A percentile compares a stretch with the other conserved stretches of the same genome.
Evolutionary conservation across 2,329 filamentous ascomycete genomes (phyloP).

Genomic region (Calonectria pseudoturangicola): DNA sequence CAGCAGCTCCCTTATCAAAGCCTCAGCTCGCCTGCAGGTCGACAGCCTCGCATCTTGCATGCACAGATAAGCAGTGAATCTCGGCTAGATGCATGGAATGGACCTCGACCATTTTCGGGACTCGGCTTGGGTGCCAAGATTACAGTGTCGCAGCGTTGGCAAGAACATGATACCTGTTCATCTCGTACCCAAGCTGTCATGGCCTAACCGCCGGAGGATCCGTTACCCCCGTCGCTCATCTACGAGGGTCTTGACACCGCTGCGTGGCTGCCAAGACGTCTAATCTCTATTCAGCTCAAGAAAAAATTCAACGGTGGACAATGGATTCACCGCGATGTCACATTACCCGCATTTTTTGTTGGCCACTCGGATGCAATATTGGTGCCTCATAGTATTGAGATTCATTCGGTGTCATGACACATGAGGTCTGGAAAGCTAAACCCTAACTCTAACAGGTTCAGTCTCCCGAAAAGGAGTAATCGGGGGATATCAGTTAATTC

Average conservation of each 20-base stretch:
- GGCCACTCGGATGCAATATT: slow-evolving; percentile 28
- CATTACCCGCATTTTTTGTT: slow-evolving; percentile 38
- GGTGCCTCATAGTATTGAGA: slow-evolving; percentile 29
- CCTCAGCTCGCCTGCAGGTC: slow-evolving; percentile 4
- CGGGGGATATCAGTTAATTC: slow-evolving; percentile 18
- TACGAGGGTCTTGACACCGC: slow-evolving; percentile 5
- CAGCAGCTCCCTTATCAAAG: not conserved
- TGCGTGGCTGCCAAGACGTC: slow-evolving; percentile 11
- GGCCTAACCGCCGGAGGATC: slow-evolving; percentile 21
- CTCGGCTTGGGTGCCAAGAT: slow-evolving; percentile 22
- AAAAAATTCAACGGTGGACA: slow-evolving; percentile 31
- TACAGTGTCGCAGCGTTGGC: not conserved
- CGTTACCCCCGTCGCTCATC: slow-evolving; percentile 8
- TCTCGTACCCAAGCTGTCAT: slow-evolving; percentile 12
- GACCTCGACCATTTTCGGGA: not conserved
- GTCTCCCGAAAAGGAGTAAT: not conserved
- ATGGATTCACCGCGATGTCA: slow-evolving; percentile 36
- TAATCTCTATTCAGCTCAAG: slow-evolving; percentile 21
- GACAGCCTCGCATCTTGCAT: slow-evolving; percentile 13
- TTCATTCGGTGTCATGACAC: slow-evolving; percentile 27
- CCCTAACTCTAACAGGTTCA: slow-evolving; percentile 17
- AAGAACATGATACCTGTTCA: not conserved
- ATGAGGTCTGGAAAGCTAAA: slow-evolving; percentile 10
- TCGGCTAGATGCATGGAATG: slow-evolving; percentile 24
- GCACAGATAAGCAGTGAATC: not conserved